phyloP scores from a whole-genome alignment of 2,329 filamentous ascomycete species.

The Penicillium digitatum region DNA sequence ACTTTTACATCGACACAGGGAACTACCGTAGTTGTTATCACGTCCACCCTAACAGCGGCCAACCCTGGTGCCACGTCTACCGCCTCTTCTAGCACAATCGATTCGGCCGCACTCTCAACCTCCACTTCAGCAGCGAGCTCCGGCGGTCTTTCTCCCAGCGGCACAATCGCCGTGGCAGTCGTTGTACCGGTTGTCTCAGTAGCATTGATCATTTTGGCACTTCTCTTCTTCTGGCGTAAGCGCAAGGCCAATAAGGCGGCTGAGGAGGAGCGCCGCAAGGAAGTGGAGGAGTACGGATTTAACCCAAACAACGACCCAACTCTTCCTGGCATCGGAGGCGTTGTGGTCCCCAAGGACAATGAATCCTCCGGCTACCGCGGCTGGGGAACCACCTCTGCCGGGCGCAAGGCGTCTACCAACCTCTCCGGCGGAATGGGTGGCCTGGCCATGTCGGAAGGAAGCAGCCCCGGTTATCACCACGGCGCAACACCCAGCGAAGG shows the following conservation, averaged over 20 bases:
- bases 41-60: conserved; percentile 9
- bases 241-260: conserved; percentile 79
- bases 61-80: conserved; percentile 22
- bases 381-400: conserved; percentile 78
- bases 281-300: conserved; percentile 95
- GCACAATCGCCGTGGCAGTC: conserved; percentile 85
- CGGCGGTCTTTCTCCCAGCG: conserved; percentile 46
- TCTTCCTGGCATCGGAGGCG: conserved; percentile 55
- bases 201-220: conserved; percentile 70
- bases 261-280: conserved; percentile 85
- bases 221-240: conserved; percentile 81
- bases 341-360: conserved; percentile 64
- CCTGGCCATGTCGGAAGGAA: conserved; percentile 67
- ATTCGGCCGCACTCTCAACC: conserved; percentile 24
- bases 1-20: conserved; percentile 16
- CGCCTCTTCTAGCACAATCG: conserved; percentile 7
- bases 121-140: conserved; percentile 23
- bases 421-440: conserved; percentile 68
- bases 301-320: conserved; percentile 96
- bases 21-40: conserved; percentile 14
- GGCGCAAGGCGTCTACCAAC: conserved; percentile 83
- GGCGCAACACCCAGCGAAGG: conserved; percentile 62
- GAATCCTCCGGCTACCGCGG: conserved; percentile 78
- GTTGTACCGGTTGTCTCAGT: conserved; percentile 90
- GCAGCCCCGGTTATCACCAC: conserved; percentile 51